Percentiles rank a stretch among this genome's conserved stretches.
Evolutionary conservation across 2,329 filamentous ascomycete genomes (phyloP).

Genomic region (Colletotrichum melonis): DNA sequence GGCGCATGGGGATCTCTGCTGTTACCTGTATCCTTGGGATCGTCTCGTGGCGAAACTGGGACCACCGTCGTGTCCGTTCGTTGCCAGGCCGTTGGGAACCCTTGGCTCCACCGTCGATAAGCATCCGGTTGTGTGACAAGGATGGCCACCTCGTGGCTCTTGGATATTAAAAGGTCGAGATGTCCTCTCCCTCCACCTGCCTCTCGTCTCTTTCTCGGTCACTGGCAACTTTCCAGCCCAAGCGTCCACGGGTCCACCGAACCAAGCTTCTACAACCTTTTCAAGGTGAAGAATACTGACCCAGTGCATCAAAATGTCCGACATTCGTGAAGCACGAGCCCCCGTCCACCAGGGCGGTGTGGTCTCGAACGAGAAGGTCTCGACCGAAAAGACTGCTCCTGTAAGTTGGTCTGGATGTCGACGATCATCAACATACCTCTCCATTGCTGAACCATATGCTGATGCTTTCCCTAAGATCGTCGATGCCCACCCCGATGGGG

Average conservation of each 20-base stretch:
- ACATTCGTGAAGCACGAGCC: constrained; percentile 22
- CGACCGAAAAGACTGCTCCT: constrained; percentile 21
- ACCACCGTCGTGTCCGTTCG: constrained; percentile 1
- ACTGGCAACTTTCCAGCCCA: constrained; percentile 32
- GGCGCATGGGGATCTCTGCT: constrained; percentile 5
- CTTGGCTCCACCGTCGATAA: constrained; percentile 25
- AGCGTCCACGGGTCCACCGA: constrained; percentile 23
- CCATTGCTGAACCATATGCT: not conserved
- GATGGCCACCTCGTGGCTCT: not conserved
- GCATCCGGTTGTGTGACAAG: constrained; percentile 2
- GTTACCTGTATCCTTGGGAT: constrained; percentile 1
- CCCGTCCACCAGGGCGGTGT: constrained; percentile 26
- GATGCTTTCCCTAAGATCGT: constrained; percentile 5
- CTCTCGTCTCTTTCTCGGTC: constrained; percentile 23
- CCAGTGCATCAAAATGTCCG: constrained; percentile 30
- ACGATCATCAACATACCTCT: not conserved
- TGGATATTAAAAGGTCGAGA: constrained; percentile 24
- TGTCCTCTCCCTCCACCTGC: constrained; percentile 2
- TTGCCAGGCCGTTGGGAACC: constrained; percentile 26
- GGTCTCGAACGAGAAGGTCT: constrained; percentile 26
- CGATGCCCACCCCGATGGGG: constrained; percentile 14
- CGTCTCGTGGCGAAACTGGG: constrained; percentile 28
- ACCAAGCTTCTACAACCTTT: constrained; percentile 19
- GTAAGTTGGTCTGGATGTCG: not conserved
- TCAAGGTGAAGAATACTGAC: constrained; percentile 25